A percentile compares a stretch with the other conserved stretches of the same genome.
Evolutionary conservation across 257 asterid genomes (phyloP).

Genomic region (Paulownia fortunei): DNA sequence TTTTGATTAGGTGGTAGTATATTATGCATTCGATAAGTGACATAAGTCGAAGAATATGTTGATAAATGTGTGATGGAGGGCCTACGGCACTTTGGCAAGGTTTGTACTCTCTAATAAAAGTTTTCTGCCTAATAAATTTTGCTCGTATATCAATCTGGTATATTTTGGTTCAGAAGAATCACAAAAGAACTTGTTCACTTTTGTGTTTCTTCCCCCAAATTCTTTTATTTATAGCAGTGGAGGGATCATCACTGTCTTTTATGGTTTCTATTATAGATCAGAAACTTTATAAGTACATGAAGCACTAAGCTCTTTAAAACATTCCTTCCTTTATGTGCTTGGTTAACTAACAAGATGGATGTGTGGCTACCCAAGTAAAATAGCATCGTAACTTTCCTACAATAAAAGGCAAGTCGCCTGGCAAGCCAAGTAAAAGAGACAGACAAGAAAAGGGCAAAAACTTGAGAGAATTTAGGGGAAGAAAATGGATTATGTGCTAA

Average conservation of each 20-base stretch:
- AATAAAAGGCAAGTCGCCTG: not conserved
- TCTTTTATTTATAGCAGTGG: not conserved
- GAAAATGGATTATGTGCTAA: not conserved
- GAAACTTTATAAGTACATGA: not conserved
- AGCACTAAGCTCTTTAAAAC: not conserved
- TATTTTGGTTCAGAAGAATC: not conserved
- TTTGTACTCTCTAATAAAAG: not conserved
- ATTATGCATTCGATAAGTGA: constrained; percentile 3
- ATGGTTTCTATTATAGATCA: not conserved
- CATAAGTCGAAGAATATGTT: not conserved
- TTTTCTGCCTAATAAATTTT: not conserved
- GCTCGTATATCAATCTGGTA: constrained; percentile 1
- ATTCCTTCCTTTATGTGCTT: not conserved
- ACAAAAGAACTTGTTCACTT: not conserved
- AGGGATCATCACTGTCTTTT: not conserved
- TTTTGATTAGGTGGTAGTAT: constrained; percentile 3
- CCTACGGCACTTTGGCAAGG: not conserved
- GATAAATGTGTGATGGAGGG: not conserved
- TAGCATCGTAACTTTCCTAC: not conserved
- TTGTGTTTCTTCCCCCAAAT: not conserved
- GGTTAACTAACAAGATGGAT: not conserved
- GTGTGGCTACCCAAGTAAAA: constrained; percentile 1
- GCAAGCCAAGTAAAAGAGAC: not conserved
- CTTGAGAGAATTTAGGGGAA: constrained; percentile 1
- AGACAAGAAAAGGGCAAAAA: not conserved